Base-by-base conservation (phyloP, 495 filamentous ascomycete genomes). In the Lichenothelia convexa region DNA sequence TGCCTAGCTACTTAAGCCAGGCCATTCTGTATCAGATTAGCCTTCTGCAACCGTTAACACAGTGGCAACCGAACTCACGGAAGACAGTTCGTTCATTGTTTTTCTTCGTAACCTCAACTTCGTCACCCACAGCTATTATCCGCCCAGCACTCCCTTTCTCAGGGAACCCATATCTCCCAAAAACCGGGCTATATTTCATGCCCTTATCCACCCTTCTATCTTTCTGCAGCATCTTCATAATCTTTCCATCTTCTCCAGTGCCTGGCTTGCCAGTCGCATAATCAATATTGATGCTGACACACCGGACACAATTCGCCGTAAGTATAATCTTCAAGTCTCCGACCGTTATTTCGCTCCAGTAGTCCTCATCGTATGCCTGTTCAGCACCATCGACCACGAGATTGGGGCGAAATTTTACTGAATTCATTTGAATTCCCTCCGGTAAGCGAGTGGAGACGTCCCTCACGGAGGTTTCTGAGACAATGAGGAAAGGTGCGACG, bases 331-430 rank as follows among this genome's bases (percentile, higher is more conserved):
- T 56, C 12, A 55, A 44, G 7, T 41, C 29, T 0, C 55, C 45
- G 18, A 43, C 29, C 6, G 46, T 34, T 18, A 83, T 45, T 47
- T 78, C 75, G 7, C 61, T 71, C 86, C 86, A 95, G 50, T 69
- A 89, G 43, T 93, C 87, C 47, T 95, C 86, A 15, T 84, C 85
- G 55, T 69, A 95, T 0, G 73, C 63, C 6, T 47, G 45, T 18
- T 57, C 47, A 1, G 65, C 63, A 1, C 72, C 76, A 7, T 67
- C 64, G 5, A 93, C 53, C 5, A 93, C 73, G 27, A 93, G 70
- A 46, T 93, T 93, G 0, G 84, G 78, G 19, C 87, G 70, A 56
- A 92, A 85, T 49, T 85, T 89, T 8, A 71, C 75, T 46, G 80
- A 67, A 43, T 78, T 73, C 62, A 84, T 71, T n/a, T 59, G 43